Evolutionary conservation across 495 filamentous ascomycete genomes (phyloP), one percentile per base, ranked within the genome.

Genomic region (Aspergillus affinis): DNA sequence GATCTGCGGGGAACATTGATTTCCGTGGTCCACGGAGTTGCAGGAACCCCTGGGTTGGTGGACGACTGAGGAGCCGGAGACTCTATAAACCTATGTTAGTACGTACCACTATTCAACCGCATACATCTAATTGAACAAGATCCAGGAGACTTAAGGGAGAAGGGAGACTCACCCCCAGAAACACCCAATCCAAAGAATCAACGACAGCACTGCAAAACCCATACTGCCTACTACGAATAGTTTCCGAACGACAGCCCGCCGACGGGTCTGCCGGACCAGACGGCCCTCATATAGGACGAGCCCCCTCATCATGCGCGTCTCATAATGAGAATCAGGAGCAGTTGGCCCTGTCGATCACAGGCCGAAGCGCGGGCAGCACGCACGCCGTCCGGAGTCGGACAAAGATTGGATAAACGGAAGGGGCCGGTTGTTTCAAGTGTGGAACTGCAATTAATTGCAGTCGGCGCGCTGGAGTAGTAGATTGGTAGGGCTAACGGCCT

Each of bases 11-110:
- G 77, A 72, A 69, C 86, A 90, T 61, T 86, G 83, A 69, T 86
- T 92, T 27, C 90, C 91, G 52, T 72, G 64, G 15, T 82, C 62
- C 15, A 86, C 72, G 3, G 78, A 82, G 66, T 88, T 86, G 71
- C 89, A 92, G 15, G 62, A 57, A 6, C 44, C 46, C n/a, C 47
- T 13, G 17, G 15, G 30, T 27, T 52, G 21, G 21, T 41, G 44
- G 6, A 58, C 41, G 12, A 29, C 58, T 26, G 54, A 48, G 48
- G 29, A 21, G 30, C 55, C 56, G 32, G 55, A 59, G 18, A 56
- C 58, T 9, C 61, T 63, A 41, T 2, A 32, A 32, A 21, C 19
- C n/a, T n/a, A 61, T 15, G 29, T 57, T 26, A 48, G 54, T 26
- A 32, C 10, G 4, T 26, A 26, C 23, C 23, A 26, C 23, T 26